Evolutionary conservation across 2,329 filamentous ascomycete genomes (phyloP).

Genomic region (Basipetospora chlamydospora): DNA sequence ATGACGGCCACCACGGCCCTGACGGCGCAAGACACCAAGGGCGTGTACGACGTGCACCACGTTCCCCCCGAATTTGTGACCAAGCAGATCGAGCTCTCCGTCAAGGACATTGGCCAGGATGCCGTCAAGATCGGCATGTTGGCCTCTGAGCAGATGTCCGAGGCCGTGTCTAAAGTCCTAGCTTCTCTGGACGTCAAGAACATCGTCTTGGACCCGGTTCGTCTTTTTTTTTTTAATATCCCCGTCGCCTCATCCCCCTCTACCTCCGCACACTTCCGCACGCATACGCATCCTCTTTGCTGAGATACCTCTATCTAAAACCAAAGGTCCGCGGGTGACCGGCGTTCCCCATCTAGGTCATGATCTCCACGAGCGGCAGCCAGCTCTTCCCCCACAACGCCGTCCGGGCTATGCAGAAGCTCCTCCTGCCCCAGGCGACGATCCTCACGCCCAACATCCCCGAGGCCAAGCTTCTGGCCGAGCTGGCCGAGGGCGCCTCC

Average conservation of each 20-base stretch:
- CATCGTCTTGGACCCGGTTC: conserved; percentile 24
- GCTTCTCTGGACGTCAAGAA: conserved; percentile 8
- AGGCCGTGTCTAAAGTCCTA: conserved; percentile 18
- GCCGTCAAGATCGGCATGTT: conserved; percentile 68
- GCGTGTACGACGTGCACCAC: conserved; percentile 68
- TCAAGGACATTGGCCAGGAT: conserved; percentile 75
- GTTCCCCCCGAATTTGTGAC: conserved; percentile 65
- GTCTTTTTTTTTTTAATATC: conserved; percentile 6
- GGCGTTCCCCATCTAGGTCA: conserved; percentile 53
- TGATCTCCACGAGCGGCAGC: conserved; percentile 75
- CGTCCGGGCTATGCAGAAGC: conserved; percentile 41
- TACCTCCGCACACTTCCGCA: too few species aligned
- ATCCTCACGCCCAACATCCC: conserved; percentile 67
- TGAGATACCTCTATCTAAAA: too few species aligned
- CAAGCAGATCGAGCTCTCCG: conserved; percentile 72
- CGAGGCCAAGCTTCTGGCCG: conserved; percentile 51
- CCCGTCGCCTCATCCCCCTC: too few species aligned
- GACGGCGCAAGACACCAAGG: conserved; percentile 88
- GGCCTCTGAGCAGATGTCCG: conserved; percentile 21
- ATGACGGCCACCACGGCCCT: conserved; percentile 92
- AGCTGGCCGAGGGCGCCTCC: conserved; percentile 25
- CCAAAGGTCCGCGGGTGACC: too few species aligned
- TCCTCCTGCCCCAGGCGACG: conserved; percentile 51
- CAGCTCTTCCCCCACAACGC: conserved; percentile 51
- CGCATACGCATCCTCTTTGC: too few species aligned